phyloP scores from a whole-genome alignment of 306 rosid species.

The Aeschynomene evenia region DNA sequence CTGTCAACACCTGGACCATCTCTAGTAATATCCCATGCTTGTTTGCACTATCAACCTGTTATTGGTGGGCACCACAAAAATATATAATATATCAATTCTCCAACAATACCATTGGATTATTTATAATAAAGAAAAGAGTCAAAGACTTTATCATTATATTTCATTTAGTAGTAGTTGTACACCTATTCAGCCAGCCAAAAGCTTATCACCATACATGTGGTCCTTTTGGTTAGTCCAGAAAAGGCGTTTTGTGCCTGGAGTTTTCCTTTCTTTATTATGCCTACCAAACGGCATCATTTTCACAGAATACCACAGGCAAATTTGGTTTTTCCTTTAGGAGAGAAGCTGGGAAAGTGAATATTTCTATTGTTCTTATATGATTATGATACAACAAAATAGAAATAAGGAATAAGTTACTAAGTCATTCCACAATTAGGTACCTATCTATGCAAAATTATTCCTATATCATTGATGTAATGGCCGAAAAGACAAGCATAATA shows the following conservation, averaged over 20 bases:
- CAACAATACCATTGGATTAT: neutral
- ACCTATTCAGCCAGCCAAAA: neutral
- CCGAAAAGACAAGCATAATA: neutral
- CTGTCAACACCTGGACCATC: slow-evolving; percentile 96
- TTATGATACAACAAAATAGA: slow-evolving; percentile 5
- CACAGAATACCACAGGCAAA: slow-evolving; percentile 13
- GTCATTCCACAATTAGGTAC: neutral
- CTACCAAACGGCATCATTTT: slow-evolving; percentile 29
- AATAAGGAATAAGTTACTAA: neutral
- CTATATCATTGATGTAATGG: neutral
- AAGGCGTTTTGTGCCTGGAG: too few relatives aligned
- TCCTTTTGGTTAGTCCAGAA: neutral
- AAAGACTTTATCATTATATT: neutral
- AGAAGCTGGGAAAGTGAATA: neutral
- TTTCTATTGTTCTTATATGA: neutral
- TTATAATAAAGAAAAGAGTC: neutral
- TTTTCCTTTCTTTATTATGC: too few relatives aligned
- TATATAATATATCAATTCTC: neutral
- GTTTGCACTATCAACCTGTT: slow-evolving; percentile 98
- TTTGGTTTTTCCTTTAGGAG: neutral
- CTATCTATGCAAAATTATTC: neutral
- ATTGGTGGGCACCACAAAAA: neutral
- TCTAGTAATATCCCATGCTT: slow-evolving; percentile 87
- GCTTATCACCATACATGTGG: neutral
- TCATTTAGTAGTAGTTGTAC: neutral